These are phyloP conservation scores for Streptanthus diversifolius DNA, from an alignment of 345 rosid genomes.

Conservation along the genomic window DNA sequence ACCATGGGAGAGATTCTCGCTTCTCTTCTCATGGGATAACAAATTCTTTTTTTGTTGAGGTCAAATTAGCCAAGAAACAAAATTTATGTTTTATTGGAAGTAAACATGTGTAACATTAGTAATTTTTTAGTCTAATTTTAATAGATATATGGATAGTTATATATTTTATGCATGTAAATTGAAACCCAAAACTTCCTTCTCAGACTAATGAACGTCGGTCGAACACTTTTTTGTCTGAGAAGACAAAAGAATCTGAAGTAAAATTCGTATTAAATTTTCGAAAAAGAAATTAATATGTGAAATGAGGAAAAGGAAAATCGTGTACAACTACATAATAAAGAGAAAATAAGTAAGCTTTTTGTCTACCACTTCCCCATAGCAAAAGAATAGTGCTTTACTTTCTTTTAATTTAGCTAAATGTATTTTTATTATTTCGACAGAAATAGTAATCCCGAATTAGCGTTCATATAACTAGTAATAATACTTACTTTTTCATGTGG, in stretches of 20 bases:
- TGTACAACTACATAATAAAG: slow-evolving; percentile 13
- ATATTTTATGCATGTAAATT: slow-evolving; percentile 4
- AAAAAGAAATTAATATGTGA: not conserved
- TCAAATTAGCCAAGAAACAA: slow-evolving; percentile 24
- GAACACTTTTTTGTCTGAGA: not conserved
- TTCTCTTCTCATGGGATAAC: slow-evolving; percentile 66
- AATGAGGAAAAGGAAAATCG: slow-evolving; percentile 3
- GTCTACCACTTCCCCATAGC: slow-evolving; percentile 25
- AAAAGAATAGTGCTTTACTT: not conserved
- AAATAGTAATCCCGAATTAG: not conserved
- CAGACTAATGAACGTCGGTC: not conserved
- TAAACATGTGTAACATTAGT: slow-evolving; percentile 23
- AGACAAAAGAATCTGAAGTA: not conserved
- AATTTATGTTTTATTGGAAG: slow-evolving; percentile 10
- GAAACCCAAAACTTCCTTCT: not conserved
- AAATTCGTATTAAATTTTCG: not conserved
- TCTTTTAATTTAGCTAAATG: not conserved
- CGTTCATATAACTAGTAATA: not conserved
- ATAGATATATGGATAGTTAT: slow-evolving; percentile 11
- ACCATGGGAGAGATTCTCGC: slow-evolving; percentile 92
- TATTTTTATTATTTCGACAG: not conserved
- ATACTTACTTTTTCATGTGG: slow-evolving; percentile 2
- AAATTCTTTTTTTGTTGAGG: not conserved
- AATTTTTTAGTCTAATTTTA: slow-evolving; percentile 11
- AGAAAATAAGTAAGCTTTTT: slow-evolving; percentile 4